Evolutionary conservation across 202 grass and related monocot species (phyloP).

Genomic region (Musa balbisiana): DNA sequence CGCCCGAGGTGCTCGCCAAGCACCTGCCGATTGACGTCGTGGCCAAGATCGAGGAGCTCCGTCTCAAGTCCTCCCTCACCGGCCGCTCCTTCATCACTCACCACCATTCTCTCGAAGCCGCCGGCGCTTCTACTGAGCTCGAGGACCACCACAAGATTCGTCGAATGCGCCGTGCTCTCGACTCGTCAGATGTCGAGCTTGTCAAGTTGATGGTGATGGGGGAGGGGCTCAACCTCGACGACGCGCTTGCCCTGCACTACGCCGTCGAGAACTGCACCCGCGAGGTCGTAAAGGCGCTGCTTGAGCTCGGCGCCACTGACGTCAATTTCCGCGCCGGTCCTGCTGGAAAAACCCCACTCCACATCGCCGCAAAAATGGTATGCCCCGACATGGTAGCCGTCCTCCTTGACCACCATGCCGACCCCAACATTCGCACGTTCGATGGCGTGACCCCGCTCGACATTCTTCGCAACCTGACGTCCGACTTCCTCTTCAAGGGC

Average conservation of each 20-base stretch:
- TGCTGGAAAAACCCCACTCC: conserved; percentile 66
- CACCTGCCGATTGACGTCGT: conserved; percentile 91
- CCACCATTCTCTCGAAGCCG: conserved; percentile 35
- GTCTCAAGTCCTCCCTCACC: conserved; percentile 59
- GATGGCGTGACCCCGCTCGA: conserved; percentile 71
- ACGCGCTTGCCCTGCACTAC: conserved; percentile 84
- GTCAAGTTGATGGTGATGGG: conserved; percentile 99
- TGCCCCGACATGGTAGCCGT: conserved; percentile 90
- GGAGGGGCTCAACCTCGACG: conserved; percentile 88
- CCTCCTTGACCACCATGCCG: too few relatives aligned
- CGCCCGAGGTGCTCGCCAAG: conserved; percentile 79
- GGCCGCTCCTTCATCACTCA: conserved; percentile 16
- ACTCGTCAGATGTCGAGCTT: conserved; percentile 86
- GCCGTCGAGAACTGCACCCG: conserved; percentile 79
- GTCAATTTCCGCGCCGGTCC: conserved; percentile 69
- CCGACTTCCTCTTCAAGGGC: conserved; percentile 95
- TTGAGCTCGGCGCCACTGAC: conserved; percentile 84
- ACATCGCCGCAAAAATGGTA: conserved; percentile 81
- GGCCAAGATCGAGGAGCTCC: conserved; percentile 88
- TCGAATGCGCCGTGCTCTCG: conserved; percentile 68
- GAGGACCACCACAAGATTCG: conserved; percentile 77
- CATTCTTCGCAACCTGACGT: conserved; percentile 77
- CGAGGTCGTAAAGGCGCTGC: conserved; percentile 89
- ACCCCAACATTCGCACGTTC: conserved; percentile 72
- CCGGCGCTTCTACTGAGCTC: conserved; percentile 27